Percentiles rank a stretch among this genome's conserved stretches.
phyloP scores from a whole-genome alignment of 768 basidiomycete species.

The Naganishia kalamii region DNA sequence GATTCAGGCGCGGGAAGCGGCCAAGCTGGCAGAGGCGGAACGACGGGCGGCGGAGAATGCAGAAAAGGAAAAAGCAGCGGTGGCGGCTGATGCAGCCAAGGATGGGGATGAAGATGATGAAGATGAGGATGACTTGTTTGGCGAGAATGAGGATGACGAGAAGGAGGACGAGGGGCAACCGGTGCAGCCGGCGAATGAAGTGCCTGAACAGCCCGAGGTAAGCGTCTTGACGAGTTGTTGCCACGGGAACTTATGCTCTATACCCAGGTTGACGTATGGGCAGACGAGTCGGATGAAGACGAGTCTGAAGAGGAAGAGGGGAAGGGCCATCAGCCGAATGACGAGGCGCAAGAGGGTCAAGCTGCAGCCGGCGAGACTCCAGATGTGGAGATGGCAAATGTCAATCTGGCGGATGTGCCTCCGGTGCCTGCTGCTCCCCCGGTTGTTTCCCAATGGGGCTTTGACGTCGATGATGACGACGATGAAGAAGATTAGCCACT shows the following conservation, averaged over 20 bases:
- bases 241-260: background rate
- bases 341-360: background rate
- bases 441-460: background rate
- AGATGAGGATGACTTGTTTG: conserved; percentile 15
- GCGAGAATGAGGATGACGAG: conserved; percentile 9
- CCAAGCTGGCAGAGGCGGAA: background rate
- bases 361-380: background rate
- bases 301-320: background rate
- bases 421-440: background rate
- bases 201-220: background rate
- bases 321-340: background rate
- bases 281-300: background rate
- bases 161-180: background rate
- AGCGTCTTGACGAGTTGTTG: background rate
- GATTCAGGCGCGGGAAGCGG: conserved; percentile 17
- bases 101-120: conserved; percentile 16
- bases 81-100: conserved; percentile 11
- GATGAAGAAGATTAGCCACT: background rate
- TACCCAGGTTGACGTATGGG: background rate
- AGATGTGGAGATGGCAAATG: background rate
- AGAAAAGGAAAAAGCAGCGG: conserved; percentile 2
- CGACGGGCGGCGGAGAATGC: conserved; percentile 10
- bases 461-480: conserved; percentile 11
- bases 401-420: background rate
- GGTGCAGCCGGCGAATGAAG: background rate